These are phyloP conservation scores for Fraxinus sp. DNA, from an alignment of 305 asterid species.

Conservation along the genomic window DNA sequence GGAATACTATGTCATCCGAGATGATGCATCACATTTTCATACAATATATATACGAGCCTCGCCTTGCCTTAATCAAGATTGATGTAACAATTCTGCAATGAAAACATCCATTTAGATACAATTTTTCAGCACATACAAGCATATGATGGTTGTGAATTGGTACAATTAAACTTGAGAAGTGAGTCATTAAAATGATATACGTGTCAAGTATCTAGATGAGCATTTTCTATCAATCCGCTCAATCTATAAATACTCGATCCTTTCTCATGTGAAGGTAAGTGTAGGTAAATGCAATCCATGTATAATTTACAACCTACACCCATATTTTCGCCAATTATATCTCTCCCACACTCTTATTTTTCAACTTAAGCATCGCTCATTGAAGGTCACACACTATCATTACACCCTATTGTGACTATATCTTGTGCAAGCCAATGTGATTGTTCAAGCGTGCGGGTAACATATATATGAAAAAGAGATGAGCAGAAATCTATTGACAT, in stretches of 20 bases:
- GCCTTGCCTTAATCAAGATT: neutral
- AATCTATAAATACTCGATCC: neutral
- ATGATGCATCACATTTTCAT: neutral
- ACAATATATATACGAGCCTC: neutral
- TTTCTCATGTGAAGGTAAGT: neutral
- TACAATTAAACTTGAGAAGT: neutral
- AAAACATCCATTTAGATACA: neutral
- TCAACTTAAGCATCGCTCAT: neutral
- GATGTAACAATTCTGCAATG: neutral
- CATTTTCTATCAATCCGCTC: neutral
- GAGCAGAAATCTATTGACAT: neutral
- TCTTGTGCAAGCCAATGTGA: neutral
- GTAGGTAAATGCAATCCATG: neutral
- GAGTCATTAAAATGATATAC: neutral
- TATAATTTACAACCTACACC: neutral
- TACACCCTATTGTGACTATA: neutral
- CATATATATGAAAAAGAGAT: neutral
- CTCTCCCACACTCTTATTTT: neutral
- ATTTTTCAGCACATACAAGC: neutral
- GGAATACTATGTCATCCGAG: neutral
- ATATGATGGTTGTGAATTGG: neutral
- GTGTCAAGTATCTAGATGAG: neutral
- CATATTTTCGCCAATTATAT: neutral
- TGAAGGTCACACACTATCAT: neutral
- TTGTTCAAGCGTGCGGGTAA: neutral